Conservation (phyloP, 495 filamentous ascomycete genomes). For the Viridothelium virens region DNA sequence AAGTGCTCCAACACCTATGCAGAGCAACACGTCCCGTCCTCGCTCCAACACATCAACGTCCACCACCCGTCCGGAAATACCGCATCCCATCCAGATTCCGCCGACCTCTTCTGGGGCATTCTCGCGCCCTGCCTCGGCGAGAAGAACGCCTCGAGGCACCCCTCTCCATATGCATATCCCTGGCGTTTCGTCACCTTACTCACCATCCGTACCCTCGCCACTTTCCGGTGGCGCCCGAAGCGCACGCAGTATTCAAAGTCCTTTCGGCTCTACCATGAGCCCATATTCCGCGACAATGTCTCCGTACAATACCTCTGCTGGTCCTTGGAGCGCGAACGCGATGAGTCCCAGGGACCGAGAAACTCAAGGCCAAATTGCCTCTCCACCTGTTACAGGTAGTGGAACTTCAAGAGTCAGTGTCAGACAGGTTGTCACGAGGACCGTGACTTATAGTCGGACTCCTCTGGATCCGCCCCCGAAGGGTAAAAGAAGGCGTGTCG, state of each 20-base stretch:
- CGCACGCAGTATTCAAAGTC: constrained; percentile 3
- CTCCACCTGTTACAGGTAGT: constrained; percentile 13
- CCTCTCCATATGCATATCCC: constrained; percentile 7
- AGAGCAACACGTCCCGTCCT: constrained; percentile 6
- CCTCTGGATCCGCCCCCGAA: constrained; percentile 51
- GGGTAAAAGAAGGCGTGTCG: constrained; percentile 65
- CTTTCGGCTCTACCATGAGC: constrained; percentile 44
- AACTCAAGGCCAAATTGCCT: constrained; percentile 30
- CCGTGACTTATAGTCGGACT: constrained; percentile 54
- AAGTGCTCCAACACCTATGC: background rate
- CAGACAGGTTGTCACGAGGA: constrained; percentile 65
- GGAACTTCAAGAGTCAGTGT: constrained; percentile 36
- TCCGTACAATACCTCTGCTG: constrained; percentile 45
- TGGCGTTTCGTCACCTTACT: constrained; percentile 1
- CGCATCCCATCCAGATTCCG: constrained; percentile 5
- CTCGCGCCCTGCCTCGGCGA: background rate
- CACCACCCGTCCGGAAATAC: background rate
- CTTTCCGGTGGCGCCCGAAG: constrained; percentile 5
- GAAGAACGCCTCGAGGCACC: constrained; percentile 9
- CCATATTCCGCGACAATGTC: constrained; percentile 38
- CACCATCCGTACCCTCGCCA: background rate
- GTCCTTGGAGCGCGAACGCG: constrained; percentile 48
- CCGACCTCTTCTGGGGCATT: background rate
- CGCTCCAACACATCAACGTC: constrained; percentile 4
- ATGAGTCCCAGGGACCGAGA: constrained; percentile 37